Base-by-base conservation (phyloP, 2,329 filamentous ascomycete species). In the Sphaceloma murrayae region DNA sequence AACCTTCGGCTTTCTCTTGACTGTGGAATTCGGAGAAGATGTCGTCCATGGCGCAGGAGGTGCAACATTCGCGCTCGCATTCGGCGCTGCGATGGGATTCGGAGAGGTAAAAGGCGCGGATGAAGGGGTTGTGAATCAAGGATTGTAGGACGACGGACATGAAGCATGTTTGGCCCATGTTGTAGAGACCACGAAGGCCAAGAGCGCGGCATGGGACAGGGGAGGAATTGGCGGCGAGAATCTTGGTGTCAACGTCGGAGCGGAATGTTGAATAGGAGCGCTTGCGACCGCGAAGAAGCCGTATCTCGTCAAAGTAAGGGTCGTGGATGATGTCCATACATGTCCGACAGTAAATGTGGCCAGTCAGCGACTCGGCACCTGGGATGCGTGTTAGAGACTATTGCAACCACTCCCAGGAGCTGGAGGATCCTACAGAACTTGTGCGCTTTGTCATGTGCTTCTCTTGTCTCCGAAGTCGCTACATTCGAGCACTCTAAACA, bases 121-220 rank as follows among this genome's bases (percentile, higher is more conserved):
- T 74, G 33, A 95, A 74, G 1, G 89, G 89, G 58, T 96, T 95
- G 66, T 95, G 89, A 45, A 96, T 75, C 54, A 98, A 79, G 46
- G 83, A 87, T 62, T 96, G 91, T 11, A 98, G 72, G 36, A 96
- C 87, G 21, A 95, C 89, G 55, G 91, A 94, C 73, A 96, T 89
- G 64, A 95, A 98, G 67, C 89, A 98, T 8, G 91, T 96, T 47
- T 93, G 87, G n/a, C 89, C 91, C 61, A 94, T 89, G 58, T 96
- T 98, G 64, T 94, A 95, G 49, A 98, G 82, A 22, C 89, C 89
- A 26, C 91, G 79, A 29, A 95, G 76, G 7, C 91, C 89, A 53
- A 82, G 87, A 13, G 86, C 87, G 46, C 85, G 79, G 59, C 89
- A 95, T 9, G 86, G 83, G 5, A 85, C 80, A 46, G 79, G 75